phyloP scores from a whole-genome alignment of 441 rosid species.

The Theobroma grandiflorum region DNA sequence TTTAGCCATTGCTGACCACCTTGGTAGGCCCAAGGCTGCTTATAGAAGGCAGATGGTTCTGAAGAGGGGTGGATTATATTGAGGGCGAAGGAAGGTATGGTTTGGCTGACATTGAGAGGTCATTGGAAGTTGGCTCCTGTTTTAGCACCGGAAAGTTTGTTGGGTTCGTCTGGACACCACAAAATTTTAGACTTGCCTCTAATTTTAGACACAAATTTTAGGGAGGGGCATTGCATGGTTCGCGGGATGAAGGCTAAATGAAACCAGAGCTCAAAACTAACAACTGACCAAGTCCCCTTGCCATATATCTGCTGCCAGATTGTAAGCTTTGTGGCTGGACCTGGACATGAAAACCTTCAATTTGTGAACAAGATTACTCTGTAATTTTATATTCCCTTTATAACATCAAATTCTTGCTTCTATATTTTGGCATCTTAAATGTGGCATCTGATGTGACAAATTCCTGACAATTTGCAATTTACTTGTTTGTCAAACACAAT shows the following conservation, averaged over 20 bases:
- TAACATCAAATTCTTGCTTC: not conserved
- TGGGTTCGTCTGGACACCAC: slow-evolving; percentile 25
- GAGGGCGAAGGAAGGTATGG: slow-evolving; percentile 27
- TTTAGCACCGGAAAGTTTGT: slow-evolving; percentile 32
- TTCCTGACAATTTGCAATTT: not conserved
- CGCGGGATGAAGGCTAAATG: slow-evolving; percentile 21
- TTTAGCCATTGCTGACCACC: slow-evolving; percentile 52
- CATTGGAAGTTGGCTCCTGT: slow-evolving; percentile 23
- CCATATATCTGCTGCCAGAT: not conserved
- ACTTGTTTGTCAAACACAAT: not conserved
- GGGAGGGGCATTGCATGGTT: slow-evolving; percentile 24
- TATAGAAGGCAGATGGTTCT: slow-evolving; percentile 35
- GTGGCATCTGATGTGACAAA: not conserved
- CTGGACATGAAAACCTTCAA: not conserved
- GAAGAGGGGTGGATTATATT: slow-evolving; percentile 33
- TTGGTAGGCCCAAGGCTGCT: slow-evolving; percentile 79
- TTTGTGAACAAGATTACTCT: not conserved
- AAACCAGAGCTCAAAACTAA: slow-evolving; percentile 8
- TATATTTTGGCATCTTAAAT: not conserved
- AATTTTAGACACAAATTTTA: slow-evolving; percentile 37
- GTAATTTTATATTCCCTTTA: not conserved
- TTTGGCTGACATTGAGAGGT: slow-evolving; percentile 35
- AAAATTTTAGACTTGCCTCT: slow-evolving; percentile 32
- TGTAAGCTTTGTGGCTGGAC: not conserved
- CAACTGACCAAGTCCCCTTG: slow-evolving; percentile 25